Conservation (phyloP, 495 filamentous ascomycete genomes). For the Penicillium parvum region DNA sequence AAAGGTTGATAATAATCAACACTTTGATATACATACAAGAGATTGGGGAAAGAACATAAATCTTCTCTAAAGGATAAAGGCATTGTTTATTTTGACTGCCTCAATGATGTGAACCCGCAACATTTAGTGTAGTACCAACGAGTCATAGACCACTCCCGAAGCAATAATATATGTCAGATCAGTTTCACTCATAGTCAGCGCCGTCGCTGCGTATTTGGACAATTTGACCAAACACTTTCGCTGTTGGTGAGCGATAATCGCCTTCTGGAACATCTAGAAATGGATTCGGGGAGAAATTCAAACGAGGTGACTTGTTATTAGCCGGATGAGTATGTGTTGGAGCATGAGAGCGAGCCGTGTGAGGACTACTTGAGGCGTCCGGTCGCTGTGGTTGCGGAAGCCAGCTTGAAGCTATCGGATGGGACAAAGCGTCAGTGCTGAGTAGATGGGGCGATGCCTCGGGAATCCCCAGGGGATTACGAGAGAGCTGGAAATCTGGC, state of each 20-base stretch:
- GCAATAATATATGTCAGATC: neutral
- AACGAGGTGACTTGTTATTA: neutral
- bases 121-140: neutral
- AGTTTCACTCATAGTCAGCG: neutral
- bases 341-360: neutral
- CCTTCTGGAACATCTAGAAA: neutral
- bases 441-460: conserved; percentile 1
- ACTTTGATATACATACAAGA: too few species aligned
- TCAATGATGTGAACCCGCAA: too few species aligned
- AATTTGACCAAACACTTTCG: conserved; percentile 20
- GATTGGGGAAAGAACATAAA: too few species aligned
- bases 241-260: neutral
- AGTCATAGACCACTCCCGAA: neutral
- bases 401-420: conserved; percentile 11
- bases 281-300: neutral
- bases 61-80: too few species aligned
- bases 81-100: too few species aligned
- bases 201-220: neutral
- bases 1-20: neutral
- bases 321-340: neutral
- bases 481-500: neutral
- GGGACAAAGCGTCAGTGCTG: neutral
- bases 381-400: conserved; percentile 9
- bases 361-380: neutral
- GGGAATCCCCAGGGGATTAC: neutral